Evolutionary conservation across 2,329 filamentous ascomycete genomes (phyloP).

Genomic region (Aspergillus unguis): DNA sequence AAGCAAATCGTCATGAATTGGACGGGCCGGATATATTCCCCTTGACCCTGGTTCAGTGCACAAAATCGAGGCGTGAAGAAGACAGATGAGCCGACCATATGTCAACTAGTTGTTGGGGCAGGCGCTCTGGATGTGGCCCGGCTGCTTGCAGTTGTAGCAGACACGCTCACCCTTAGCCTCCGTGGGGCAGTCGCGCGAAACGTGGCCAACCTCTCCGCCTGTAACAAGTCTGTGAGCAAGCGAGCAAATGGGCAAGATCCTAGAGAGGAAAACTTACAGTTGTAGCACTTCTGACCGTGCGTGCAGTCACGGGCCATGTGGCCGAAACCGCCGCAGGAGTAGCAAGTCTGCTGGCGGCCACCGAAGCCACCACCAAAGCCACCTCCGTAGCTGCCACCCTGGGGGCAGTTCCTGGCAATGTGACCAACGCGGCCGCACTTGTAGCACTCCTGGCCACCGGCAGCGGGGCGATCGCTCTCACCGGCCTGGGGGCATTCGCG

Average conservation of each 20-base stretch:
- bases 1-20: slow-evolving; percentile 26
- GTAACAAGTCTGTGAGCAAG: slow-evolving; percentile 6
- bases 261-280: slow-evolving; percentile 61
- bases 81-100: slow-evolving; percentile 20
- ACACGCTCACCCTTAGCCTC: slow-evolving; percentile 89
- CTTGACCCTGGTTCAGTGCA: slow-evolving; percentile 17
- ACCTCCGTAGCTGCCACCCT: slow-evolving; percentile 41
- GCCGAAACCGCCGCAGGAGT: slow-evolving; percentile 94
- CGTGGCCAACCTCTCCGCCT: slow-evolving; percentile 83
- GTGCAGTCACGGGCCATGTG: slow-evolving; percentile 99
- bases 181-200: slow-evolving; percentile 93
- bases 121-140: slow-evolving; percentile 87
- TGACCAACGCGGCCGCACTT: slow-evolving; percentile 97
- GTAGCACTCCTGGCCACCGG: slow-evolving; percentile 75
- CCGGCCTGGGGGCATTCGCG: slow-evolving; percentile 62
- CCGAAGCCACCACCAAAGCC: slow-evolving; percentile 50
- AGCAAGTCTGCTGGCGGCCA: slow-evolving; percentile 78
- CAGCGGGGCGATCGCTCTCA: slow-evolving; percentile 45
- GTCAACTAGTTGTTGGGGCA: slow-evolving; percentile 77
- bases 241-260: not conserved
- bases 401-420: slow-evolving; percentile 71
- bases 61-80: slow-evolving; percentile 22
- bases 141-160: slow-evolving; percentile 93
- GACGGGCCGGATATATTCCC: slow-evolving; percentile 13
- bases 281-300: slow-evolving; percentile 99